Percentiles rank a stretch among this genome's conserved stretches.
phyloP scores from a whole-genome alignment of 2,329 filamentous ascomycete genomes.

The Immersiporthe knoxdaviesiana region DNA sequence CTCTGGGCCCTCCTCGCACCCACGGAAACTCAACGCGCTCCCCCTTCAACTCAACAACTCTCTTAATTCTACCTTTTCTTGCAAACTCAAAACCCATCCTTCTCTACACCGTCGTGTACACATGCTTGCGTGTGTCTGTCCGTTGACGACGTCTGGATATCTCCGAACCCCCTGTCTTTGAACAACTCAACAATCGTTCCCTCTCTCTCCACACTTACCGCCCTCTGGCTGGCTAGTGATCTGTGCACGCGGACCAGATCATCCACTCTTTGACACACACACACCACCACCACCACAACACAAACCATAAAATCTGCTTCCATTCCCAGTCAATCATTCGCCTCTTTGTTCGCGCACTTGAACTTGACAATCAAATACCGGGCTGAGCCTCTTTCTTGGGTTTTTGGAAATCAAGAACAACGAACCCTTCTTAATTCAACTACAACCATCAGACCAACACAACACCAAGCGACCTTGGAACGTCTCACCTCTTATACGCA shows the following conservation, averaged over 20 bases:
- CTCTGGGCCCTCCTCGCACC: conserved; percentile 8
- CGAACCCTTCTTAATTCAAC: conserved; percentile 11
- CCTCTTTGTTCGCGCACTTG: conserved; percentile 20
- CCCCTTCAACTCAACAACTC: neutral
- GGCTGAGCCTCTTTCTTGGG: conserved; percentile 32
- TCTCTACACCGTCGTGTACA: conserved; percentile 22
- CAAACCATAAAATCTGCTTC: conserved; percentile 22
- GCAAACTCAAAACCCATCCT: conserved; percentile 16
- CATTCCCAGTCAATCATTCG: conserved; percentile 27
- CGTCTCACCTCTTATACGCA: neutral
- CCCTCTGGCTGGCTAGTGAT: conserved; percentile 18
- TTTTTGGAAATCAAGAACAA: conserved; percentile 1
- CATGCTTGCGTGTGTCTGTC: conserved; percentile 20
- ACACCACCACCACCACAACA: too few species aligned
- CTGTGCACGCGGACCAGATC: conserved; percentile 29
- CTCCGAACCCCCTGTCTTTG: conserved; percentile 27
- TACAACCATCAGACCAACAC: conserved; percentile 3
- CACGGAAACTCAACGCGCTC: neutral
- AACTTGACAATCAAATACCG: conserved; percentile 20
- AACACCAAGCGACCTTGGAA: neutral
- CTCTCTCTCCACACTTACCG: conserved; percentile 24
- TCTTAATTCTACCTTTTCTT: conserved; percentile 20
- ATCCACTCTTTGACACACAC: conserved; percentile 26
- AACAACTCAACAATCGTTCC: conserved; percentile 16
- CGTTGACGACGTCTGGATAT: conserved; percentile 26